Percentiles rank a stretch among this genome's conserved stretches.
These are phyloP conservation scores for Taphrina betulina DNA, from an alignment of 1,139 yeast genomes.

Conservation along the genomic window DNA sequence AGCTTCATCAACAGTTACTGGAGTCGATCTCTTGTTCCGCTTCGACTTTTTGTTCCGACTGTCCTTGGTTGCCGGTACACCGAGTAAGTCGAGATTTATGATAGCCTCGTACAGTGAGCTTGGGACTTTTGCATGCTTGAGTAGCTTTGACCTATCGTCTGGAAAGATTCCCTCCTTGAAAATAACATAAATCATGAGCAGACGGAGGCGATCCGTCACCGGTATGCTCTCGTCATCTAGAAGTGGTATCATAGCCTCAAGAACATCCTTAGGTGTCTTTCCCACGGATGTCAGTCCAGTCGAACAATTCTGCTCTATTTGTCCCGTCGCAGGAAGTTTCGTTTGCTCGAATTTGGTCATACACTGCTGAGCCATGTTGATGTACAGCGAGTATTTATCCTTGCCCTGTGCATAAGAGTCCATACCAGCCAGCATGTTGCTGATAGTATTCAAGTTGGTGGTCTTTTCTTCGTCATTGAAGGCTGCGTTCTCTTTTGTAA, in stretches of 20 bases:
- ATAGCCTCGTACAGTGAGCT: slow-evolving; percentile 63
- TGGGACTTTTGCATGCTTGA: slow-evolving; percentile 64
- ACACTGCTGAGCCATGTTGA: slow-evolving; percentile 48
- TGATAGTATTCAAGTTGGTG: slow-evolving; percentile 46
- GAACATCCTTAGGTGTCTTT: slow-evolving; percentile 59
- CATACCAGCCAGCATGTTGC: slow-evolving; percentile 48
- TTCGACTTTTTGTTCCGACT: slow-evolving; percentile 44
- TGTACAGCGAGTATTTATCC: slow-evolving; percentile 46
- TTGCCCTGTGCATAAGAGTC: slow-evolving; percentile 48
- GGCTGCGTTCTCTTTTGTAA: slow-evolving; percentile 68
- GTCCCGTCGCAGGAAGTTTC: slow-evolving; percentile 43
- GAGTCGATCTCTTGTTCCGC: slow-evolving; percentile 42
- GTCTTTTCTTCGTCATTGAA: slow-evolving; percentile 43
- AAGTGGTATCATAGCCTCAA: slow-evolving; percentile 63
- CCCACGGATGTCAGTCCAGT: slow-evolving; percentile 75
- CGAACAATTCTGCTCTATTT: slow-evolving; percentile 59
- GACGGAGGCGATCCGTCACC: slow-evolving; percentile 62
- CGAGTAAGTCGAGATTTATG: slow-evolving; percentile 64
- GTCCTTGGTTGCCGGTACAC: slow-evolving; percentile 61
- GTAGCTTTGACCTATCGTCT: slow-evolving; percentile 68
- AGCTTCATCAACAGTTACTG: slow-evolving; percentile 57
- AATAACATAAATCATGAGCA: slow-evolving; percentile 73
- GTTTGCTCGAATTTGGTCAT: slow-evolving; percentile 44
- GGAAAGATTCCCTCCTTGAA: slow-evolving; percentile 83
- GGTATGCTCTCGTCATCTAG: slow-evolving; percentile 50